Conservation (phyloP, 169 alveolate species). For the Plasmodium billcollinsi region DNA sequence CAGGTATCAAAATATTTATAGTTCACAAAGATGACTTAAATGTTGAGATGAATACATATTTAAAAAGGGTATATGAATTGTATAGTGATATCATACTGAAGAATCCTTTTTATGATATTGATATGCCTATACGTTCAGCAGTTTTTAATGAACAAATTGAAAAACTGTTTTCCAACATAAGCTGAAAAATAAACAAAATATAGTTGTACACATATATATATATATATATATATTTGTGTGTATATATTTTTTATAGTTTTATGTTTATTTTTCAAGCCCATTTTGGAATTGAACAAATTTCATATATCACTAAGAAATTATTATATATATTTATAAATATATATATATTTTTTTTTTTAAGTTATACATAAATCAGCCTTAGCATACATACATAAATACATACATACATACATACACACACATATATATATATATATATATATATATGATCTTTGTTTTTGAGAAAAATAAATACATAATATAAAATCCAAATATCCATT, state of each 20-base stretch:
- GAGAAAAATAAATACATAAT: not conserved
- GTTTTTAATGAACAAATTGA: constrained; percentile 83
- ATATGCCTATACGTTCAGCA: constrained; percentile 93
- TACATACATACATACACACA: not conserved
- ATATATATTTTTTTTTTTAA: not conserved
- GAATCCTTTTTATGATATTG: constrained; percentile 94
- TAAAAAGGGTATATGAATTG: constrained; percentile 90
- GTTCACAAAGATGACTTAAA: constrained; percentile 80
- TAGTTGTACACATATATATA: not conserved
- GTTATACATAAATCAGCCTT: not conserved
- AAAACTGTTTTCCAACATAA: constrained; percentile 78
- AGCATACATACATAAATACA: not conserved
- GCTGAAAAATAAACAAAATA: not conserved
- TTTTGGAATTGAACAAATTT: too few relatives aligned
- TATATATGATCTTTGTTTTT: not conserved
- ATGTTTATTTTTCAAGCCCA: not conserved
- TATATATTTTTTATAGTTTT: not conserved
- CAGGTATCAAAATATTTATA: constrained; percentile 84
- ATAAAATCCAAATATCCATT: not conserved
- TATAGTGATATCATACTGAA: constrained; percentile 94
- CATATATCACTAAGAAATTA: too few relatives aligned
- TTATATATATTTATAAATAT: not conserved
- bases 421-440: not conserved
- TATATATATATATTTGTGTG: not conserved
- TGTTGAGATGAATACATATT: constrained; percentile 79